Conservation (phyloP, 2,329 filamentous ascomycete species). For the Aspergillus texensis region DNA sequence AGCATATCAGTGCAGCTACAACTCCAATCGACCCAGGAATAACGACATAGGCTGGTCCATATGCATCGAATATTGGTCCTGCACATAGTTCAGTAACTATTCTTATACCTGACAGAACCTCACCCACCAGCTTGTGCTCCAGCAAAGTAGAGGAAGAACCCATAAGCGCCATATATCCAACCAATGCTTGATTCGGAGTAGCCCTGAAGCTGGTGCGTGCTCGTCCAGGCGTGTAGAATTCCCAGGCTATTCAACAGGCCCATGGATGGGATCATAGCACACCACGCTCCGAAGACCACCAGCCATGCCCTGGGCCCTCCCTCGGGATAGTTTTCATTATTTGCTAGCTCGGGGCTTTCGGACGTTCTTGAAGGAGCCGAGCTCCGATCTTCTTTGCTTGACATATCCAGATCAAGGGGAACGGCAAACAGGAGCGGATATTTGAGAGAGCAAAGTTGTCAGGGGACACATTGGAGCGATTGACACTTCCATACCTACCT, state of each 20-base stretch:
- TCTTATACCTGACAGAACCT: neutral
- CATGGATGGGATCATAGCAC: slow-evolving; percentile 41
- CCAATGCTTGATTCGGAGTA: slow-evolving; percentile 41
- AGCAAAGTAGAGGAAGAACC: slow-evolving; percentile 42
- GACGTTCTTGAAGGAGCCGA: neutral
- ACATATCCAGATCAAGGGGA: neutral
- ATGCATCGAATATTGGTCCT: slow-evolving; percentile 23
- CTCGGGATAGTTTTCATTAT: slow-evolving; percentile 34
- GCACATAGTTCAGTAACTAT: neutral
- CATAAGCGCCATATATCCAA: slow-evolving; percentile 47
- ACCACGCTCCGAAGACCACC: slow-evolving; percentile 46
- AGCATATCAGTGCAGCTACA: slow-evolving; percentile 17
- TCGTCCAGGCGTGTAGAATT: slow-evolving; percentile 44
- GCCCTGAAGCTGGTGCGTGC: slow-evolving; percentile 37
- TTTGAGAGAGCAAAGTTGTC: neutral
- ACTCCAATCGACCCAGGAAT: slow-evolving; percentile 23
- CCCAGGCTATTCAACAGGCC: slow-evolving; percentile 46
- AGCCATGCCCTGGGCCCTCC: slow-evolving; percentile 47
- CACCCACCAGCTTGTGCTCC: slow-evolving; percentile 25
- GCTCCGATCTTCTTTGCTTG: neutral
- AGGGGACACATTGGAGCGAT: neutral
- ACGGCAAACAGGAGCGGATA: neutral
- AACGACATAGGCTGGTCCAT: slow-evolving; percentile 16
- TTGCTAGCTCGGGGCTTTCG: neutral
- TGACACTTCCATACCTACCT: neutral